Base-by-base conservation (phyloP, 345 rosid species). In the Draba incana region DNA sequence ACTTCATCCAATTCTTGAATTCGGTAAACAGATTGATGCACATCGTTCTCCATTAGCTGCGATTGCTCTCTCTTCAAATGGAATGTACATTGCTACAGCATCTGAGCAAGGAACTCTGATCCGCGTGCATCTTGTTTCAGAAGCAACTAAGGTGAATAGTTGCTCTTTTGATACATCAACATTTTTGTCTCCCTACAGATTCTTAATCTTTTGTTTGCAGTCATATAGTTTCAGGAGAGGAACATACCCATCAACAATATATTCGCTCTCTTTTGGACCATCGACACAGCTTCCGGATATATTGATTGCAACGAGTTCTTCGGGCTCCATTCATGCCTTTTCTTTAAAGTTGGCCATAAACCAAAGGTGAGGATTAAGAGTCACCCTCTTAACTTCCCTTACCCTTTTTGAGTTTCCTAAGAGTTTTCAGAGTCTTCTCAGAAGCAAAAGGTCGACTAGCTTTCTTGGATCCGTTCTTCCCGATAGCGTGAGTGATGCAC, bases 71-170 rank as follows among this genome's bases (percentile, higher is more conserved):
- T 88, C 97, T 68, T 78, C 87, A 30, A 86, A 85, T 75, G 98
- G 98, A 71, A 79, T 69, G 84, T 92, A 84, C 71, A 80, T 92
- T 60, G 98, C 98, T 15, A 92, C 98, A 39, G 97, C 97, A 53
- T 92, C 98, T 53, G 98, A 92, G 75, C 96, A 88, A 66, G 98
- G 98, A 68, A 92, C 98, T 57, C 70, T 88, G 62, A 79, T 92
- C 70, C 83, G 97, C 68, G 96, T 92, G 67, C 88, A 88, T 82
- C 81, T 85, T 33, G 96, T 92, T 75, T 81, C 82, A 1, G 92
- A 88, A 55, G 96, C 97, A 75, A 86, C 92, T 39, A 83, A 92
- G 93, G 98, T 92, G 76, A 82, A 71, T 62, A 16, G 41, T 37
- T 37, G 1, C 64, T 43, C 28, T 14, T 31, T 53, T 2, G 2